These are phyloP conservation scores for Saturnispora silvae DNA, from an alignment of 805 yeast genomes.

Conservation along the genomic window DNA sequence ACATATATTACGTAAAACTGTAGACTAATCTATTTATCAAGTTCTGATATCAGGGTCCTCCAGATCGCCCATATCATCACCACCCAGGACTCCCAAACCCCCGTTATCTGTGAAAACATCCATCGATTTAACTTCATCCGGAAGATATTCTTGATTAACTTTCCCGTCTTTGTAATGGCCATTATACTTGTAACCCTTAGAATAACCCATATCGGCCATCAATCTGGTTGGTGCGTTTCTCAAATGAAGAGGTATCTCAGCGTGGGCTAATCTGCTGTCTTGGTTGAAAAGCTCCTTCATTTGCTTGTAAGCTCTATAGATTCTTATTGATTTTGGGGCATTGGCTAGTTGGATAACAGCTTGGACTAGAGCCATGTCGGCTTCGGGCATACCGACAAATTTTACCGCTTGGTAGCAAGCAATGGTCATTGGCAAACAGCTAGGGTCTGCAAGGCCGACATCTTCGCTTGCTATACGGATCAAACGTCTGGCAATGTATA, in stretches of 20 bases:
- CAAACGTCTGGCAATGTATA: constrained; percentile 84
- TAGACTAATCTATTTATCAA: no score
- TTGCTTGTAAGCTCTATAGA: constrained; percentile 68
- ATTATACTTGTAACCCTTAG: constrained; percentile 77
- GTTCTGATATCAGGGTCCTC: no score
- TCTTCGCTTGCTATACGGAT: constrained; percentile 94
- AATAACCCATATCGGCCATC: constrained; percentile 84
- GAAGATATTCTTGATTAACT: constrained; percentile 69
- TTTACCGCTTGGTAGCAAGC: constrained; percentile 81
- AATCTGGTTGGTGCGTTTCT: constrained; percentile 90
- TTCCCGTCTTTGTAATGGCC: constrained; percentile 68
- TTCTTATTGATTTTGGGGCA: constrained; percentile 77
- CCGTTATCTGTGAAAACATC: no score
- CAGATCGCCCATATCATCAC: no score
- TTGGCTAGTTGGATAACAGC: constrained; percentile 84
- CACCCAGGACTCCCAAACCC: no score
- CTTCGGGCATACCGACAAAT: constrained; percentile 91
- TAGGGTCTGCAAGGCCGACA: constrained; percentile 74
- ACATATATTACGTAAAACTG: no score
- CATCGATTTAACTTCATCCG: no score
- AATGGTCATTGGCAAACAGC: constrained; percentile 76
- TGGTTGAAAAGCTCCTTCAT: constrained; percentile 47
- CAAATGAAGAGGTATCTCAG: constrained; percentile 69
- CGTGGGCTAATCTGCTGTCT: constrained; percentile 48
- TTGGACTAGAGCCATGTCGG: constrained; percentile 79